A percentile compares a stretch with the other conserved stretches of the same genome.
Conservation (phyloP, 2,329 filamentous ascomycete genomes). For the Colletotrichum salicis region DNA sequence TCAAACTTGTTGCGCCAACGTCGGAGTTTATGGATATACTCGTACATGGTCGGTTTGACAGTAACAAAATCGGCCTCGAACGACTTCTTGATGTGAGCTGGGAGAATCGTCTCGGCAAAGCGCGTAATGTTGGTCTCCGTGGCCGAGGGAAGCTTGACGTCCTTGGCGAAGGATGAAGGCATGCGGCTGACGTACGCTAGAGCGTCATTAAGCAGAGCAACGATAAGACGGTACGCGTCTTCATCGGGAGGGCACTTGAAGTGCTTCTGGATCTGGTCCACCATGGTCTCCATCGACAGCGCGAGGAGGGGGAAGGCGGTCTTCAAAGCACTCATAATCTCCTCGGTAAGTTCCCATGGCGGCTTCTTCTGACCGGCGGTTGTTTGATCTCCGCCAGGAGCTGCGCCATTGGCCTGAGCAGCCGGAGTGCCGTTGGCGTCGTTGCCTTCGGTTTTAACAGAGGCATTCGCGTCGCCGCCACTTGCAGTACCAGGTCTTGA, state of each 20-base stretch:
- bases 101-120: slow-evolving; percentile 96
- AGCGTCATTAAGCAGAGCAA: slow-evolving; percentile 96
- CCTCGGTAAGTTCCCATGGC: slow-evolving; percentile 96
- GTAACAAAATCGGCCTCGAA: slow-evolving; percentile 98
- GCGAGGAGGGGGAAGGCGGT: slow-evolving; percentile 96
- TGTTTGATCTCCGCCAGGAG: slow-evolving; percentile 33
- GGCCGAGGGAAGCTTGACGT: slow-evolving; percentile 87
- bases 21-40: slow-evolving; percentile 97
- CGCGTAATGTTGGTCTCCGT: slow-evolving; percentile 97
- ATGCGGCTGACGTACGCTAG: slow-evolving; percentile 91
- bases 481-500: slow-evolving; percentile 64
- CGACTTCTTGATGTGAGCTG: slow-evolving; percentile 91
- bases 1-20: slow-evolving; percentile 98
- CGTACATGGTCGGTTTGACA: slow-evolving; percentile 96
- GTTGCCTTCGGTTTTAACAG: slow-evolving; percentile 57
- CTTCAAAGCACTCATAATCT: slow-evolving; percentile 94
- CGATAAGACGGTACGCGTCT: slow-evolving; percentile 95
- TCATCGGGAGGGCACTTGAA: slow-evolving; percentile 99
- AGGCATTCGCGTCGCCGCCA: slow-evolving; percentile 51
- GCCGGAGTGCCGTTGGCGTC: slow-evolving; percentile 44
- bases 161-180: slow-evolving; percentile 86
- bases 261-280: slow-evolving; percentile 97
- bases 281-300: slow-evolving; percentile 99
- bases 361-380: slow-evolving; percentile 71
- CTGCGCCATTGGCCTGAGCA: slow-evolving; percentile 32